Percentiles rank a stretch among this genome's conserved stretches.
phyloP scores from a whole-genome alignment of 2,329 filamentous ascomycete genomes.

The Nannizziopsis arthrosporioides region DNA sequence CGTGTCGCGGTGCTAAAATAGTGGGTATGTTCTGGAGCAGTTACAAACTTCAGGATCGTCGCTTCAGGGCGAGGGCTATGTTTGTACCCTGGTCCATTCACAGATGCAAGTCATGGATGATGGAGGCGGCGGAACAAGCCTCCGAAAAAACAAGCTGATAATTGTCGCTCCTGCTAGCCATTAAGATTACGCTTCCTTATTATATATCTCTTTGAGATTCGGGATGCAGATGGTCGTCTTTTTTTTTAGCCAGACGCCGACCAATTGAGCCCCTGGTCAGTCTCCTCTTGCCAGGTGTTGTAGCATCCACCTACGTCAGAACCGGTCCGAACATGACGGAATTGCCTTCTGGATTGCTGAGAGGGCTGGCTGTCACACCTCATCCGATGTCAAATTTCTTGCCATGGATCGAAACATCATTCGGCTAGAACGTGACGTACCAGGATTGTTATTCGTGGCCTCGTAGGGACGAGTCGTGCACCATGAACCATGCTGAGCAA shows the following conservation, averaged over 20 bases:
- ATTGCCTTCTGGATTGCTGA: neutral
- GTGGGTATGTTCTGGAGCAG: too few relatives aligned
- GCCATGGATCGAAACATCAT: too few relatives aligned
- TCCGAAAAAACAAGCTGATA: too few relatives aligned
- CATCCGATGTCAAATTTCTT: too few relatives aligned
- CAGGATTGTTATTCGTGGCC: constrained; percentile 3
- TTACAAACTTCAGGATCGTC: too few relatives aligned
- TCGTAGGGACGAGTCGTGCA: constrained; percentile 7
- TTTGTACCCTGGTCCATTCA: too few relatives aligned
- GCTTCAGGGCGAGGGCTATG: too few relatives aligned
- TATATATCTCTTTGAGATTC: neutral
- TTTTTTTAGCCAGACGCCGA: neutral
- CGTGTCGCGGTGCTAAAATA: too few relatives aligned
- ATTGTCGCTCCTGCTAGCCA: too few relatives aligned
- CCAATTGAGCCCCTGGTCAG: neutral
- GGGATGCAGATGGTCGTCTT: neutral
- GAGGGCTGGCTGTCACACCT: constrained; percentile 4
- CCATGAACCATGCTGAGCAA: neutral
- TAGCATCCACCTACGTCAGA: constrained; percentile 7
- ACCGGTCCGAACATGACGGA: neutral
- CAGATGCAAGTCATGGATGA: too few relatives aligned
- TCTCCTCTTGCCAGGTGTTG: neutral
- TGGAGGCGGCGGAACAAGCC: too few relatives aligned
- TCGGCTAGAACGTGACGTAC: constrained; percentile 2
- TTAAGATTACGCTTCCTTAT: too few relatives aligned